Base-by-base conservation (phyloP, 2,329 filamentous ascomycete species). In the Samsoniella hepiali region DNA sequence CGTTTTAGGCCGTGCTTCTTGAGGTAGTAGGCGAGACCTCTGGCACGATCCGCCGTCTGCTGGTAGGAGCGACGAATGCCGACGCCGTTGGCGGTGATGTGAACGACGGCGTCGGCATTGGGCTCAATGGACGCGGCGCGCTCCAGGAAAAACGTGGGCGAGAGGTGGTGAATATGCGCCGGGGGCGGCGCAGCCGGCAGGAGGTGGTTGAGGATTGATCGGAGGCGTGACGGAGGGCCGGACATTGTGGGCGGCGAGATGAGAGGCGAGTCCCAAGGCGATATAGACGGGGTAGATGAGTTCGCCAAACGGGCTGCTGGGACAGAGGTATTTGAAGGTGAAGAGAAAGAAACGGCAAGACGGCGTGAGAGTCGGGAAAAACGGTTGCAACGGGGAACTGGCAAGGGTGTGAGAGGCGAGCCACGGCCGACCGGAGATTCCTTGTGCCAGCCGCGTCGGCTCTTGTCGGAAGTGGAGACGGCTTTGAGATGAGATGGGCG, bases 61-160 rank as follows among this genome's bases (percentile, higher is more conserved):
- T 82, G 80, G 73, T 99, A 99, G 3, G 85, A 89, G 64, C 93
- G 86, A 40, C 90, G 85, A 40, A 98, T 78, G 32, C 88, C 79
- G 69, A 87, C 84, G 69, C 87, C 85, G 75, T 95, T 93, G 65
- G 89, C 82, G 0, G 93, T 96, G 62, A 92, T 80, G 76, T 98
- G 94, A 72, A 93, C 88, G 72, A 97, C 90, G 42, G 93, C 94
- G 68, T 88, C 83, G 13, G 91, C 91, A 72, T 93, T 81, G 6
- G 94, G 94, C 76, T 97, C 94, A 71, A 98, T 95, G 53, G 85
- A 82, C 7, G 93, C 93, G 22, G 94, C 93, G 60, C 94, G 88
- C 68, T 91, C 90, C 29, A 96, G 81, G 74, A 97, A 97, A 75
- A 87, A 88, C 3, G 93, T 97, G 0, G 94, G 94, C 1, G 91